phyloP scores from a whole-genome alignment of 371 early-diverging fungal species.

The Vavraia culicis region DNA sequence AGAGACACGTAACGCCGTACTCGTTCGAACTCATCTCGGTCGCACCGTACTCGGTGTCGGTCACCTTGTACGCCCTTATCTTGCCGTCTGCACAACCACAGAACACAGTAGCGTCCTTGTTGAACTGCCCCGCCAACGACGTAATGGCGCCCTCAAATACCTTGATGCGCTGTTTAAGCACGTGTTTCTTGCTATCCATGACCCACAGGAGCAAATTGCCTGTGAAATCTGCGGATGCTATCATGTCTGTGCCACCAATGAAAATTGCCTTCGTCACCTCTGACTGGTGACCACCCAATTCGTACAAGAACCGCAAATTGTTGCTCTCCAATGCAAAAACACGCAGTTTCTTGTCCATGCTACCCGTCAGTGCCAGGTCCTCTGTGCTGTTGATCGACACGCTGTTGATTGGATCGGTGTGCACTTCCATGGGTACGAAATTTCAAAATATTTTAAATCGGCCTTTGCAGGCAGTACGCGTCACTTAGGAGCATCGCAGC shows the following conservation, averaged over 20 bases:
- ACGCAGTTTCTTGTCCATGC: too few species aligned
- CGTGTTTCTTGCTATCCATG: slow-evolving; percentile 7
- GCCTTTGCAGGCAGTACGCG: too few species aligned
- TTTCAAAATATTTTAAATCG: too few species aligned
- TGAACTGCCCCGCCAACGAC: slow-evolving; percentile 7
- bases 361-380: too few species aligned
- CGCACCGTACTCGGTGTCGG: slow-evolving; percentile 3
- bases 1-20: slow-evolving; percentile 32
- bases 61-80: slow-evolving; percentile 19
- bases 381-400: too few species aligned
- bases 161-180: slow-evolving; percentile 16
- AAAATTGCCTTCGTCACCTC: too few species aligned
- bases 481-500: too few species aligned
- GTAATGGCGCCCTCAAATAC: slow-evolving; percentile 38
- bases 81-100: slow-evolving; percentile 43
- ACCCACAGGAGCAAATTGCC: slow-evolving; percentile 38
- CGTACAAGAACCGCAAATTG: too few species aligned
- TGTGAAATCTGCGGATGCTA: slow-evolving; percentile 26
- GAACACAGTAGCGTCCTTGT: slow-evolving; percentile 14
- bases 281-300: too few species aligned
- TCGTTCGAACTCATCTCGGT: slow-evolving; percentile 16
- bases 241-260: slow-evolving; percentile 4
- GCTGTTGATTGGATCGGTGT: too few species aligned
- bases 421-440: too few species aligned
- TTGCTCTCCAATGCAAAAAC: too few species aligned